phyloP scores from a whole-genome alignment of 1,284 basidiomycete species.

The Austroboletus niveus region DNA sequence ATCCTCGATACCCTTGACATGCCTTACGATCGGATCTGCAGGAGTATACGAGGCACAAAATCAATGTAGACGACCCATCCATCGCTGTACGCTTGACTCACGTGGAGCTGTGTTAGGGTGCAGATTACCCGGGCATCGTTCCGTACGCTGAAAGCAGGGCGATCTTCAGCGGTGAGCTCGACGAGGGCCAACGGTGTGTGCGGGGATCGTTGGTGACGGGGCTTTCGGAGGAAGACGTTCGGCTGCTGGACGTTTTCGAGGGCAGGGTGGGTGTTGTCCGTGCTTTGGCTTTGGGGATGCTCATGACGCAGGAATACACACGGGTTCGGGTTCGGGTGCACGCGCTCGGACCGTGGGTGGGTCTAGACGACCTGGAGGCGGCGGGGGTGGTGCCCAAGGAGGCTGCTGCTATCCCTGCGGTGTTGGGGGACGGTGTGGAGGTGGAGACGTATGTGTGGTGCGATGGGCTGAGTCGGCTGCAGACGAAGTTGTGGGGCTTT shows the following conservation, averaged over 20 bases:
- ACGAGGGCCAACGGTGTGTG: slow-evolving; percentile 52
- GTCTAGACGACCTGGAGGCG: slow-evolving; percentile 31
- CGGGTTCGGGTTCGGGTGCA: slow-evolving; percentile 54
- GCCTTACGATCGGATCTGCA: slow-evolving; percentile 25
- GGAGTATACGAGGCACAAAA: slow-evolving; percentile 77
- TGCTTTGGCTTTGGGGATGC: neutral
- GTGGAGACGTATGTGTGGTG: slow-evolving; percentile 71
- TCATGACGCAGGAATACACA: slow-evolving; percentile 63
- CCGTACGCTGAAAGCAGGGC: slow-evolving; percentile 46
- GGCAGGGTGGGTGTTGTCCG: slow-evolving; percentile 56
- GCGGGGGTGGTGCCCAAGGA: slow-evolving; percentile 34
- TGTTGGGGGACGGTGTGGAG: neutral
- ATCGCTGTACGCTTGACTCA: neutral
- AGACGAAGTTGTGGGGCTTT: slow-evolving; percentile 72
- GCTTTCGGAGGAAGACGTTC: slow-evolving; percentile 57
- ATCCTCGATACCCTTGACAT: neutral
- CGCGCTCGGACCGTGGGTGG: slow-evolving; percentile 46
- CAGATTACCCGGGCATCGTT: slow-evolving; percentile 81
- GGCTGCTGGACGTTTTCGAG: slow-evolving; percentile 72
- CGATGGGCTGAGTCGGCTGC: slow-evolving; percentile 42
- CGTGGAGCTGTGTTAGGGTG: slow-evolving; percentile 38
- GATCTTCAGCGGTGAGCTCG: slow-evolving; percentile 46
- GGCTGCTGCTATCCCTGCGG: neutral
- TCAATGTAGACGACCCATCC: slow-evolving; percentile 36
- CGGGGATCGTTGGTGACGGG: slow-evolving; percentile 72